Base-by-base conservation (phyloP, 106 monocot species). In the Allium cepa region DNA sequence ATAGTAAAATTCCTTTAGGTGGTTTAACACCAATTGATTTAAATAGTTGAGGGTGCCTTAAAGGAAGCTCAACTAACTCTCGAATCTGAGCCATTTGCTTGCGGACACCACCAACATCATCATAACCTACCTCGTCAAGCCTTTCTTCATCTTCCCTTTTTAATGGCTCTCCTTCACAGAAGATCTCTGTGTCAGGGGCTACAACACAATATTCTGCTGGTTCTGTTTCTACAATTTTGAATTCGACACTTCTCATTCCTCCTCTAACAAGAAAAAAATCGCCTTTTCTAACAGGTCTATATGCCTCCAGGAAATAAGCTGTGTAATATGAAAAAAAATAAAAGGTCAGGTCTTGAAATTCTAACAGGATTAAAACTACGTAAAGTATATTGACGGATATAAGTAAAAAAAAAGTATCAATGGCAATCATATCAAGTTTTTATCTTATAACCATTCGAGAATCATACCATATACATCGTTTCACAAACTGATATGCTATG, bases 11-110 rank as follows among this genome's bases (percentile, higher is more conserved):
- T 13, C 94, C 94, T 47, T 94, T 94, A 0, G 94, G 90, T 11
- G 94, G 94, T 59, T 94, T 94, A 11, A 94, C 94, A 68, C 94
- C 94, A 75, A 90, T 94, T n/a, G 90, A 78, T 66, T 78, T 78
- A 62, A 73, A 78, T 62, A 78, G 62, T 45, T 73, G 78, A 26
- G 72, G 72, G 27, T 78, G 78, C 62, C 73, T 60, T 3, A 78
- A 66, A 10, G 72, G 72, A 78, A 72, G 72, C 53, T 68, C 72
- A 26, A 80, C 71, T 58, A 74, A 22, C 64, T 74, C 73, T 47
- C 73, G 57, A 36, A 74, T 74, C 66, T 74, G 73, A 74, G 73
- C 73, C 73, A 74, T 74, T 58, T 74, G 73, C 11, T 74, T 74
- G 26, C 73, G 53, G n/a, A 74, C 73, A 14, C 73, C 73, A 26